Evolutionary conservation across 2,329 filamentous ascomycete genomes (phyloP).

Genomic region (Fusarium pilosicola): DNA sequence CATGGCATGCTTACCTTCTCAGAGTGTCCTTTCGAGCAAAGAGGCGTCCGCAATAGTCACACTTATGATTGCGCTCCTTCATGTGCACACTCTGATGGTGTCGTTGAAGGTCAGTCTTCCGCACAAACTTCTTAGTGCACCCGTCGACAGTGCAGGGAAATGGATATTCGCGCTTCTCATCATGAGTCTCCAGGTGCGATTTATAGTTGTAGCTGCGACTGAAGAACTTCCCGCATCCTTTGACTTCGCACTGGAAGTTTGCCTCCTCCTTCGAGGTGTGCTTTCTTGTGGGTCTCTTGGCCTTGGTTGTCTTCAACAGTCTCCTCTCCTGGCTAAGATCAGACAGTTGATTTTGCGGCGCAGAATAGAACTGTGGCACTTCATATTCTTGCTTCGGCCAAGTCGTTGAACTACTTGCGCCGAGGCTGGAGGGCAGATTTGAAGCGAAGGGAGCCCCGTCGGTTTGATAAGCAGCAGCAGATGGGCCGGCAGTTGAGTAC

Average conservation of each 20-base stretch:
- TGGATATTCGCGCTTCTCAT: slow-evolving; percentile 76
- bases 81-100: slow-evolving; percentile 76
- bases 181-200: slow-evolving; percentile 86
- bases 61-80: slow-evolving; percentile 76
- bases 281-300: slow-evolving; percentile 57
- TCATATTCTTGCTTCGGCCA: slow-evolving; percentile 44
- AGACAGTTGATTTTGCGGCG: slow-evolving; percentile 32
- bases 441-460: slow-evolving; percentile 35
- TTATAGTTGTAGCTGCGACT: slow-evolving; percentile 88
- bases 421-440: slow-evolving; percentile 30
- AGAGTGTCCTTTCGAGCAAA: slow-evolving; percentile 87
- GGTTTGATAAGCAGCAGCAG: slow-evolving; percentile 32
- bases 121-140: slow-evolving; percentile 81
- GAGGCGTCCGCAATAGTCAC: slow-evolving; percentile 73
- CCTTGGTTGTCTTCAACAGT: slow-evolving; percentile 37
- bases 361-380: slow-evolving; percentile 36
- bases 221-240: slow-evolving; percentile 81
- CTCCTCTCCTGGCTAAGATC: slow-evolving; percentile 38
- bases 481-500: slow-evolving; percentile 33
- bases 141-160: slow-evolving; percentile 72
- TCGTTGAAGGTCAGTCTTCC: slow-evolving; percentile 80
- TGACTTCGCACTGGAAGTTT: slow-evolving; percentile 74
- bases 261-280: slow-evolving; percentile 75
- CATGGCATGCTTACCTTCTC: slow-evolving; percentile 68
- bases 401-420: slow-evolving; percentile 15